A percentile compares a stretch with the other conserved stretches of the same genome.
Conservation (phyloP, 2,329 filamentous ascomycete genomes). For the Bretziella fagacearum region DNA sequence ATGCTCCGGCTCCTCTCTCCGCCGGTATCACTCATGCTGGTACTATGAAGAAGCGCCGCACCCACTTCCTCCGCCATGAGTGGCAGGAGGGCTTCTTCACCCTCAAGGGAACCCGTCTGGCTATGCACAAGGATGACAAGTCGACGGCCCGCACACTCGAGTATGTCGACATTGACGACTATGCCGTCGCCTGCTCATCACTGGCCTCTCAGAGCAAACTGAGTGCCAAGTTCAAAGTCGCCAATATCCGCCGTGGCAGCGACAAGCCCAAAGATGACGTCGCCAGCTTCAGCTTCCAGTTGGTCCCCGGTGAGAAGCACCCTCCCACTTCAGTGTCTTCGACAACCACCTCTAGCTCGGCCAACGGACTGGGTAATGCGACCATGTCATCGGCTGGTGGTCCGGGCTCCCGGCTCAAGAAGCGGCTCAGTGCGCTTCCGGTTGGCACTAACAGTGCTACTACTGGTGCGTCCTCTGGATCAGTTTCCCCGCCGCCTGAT, state of each 20-base stretch:
- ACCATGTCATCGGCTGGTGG: constrained; percentile 10
- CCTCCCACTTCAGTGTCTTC: background rate
- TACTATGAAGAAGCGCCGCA: constrained; percentile 89
- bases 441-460: constrained; percentile 33
- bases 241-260: constrained; percentile 41
- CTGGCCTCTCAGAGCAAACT: constrained; percentile 64
- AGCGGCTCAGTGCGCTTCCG: constrained; percentile 17
- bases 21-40: constrained; percentile 56
- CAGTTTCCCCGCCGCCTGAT: constrained; percentile 21
- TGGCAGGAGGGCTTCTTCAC: constrained; percentile 89
- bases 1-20: constrained; percentile 20
- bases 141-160: constrained; percentile 44
- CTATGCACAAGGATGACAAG: constrained; percentile 52
- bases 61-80: constrained; percentile 73
- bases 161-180: constrained; percentile 77
- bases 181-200: constrained; percentile 69
- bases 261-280: constrained; percentile 38
- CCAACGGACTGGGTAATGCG: constrained; percentile 7
- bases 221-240: constrained; percentile 69
- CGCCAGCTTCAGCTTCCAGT: constrained; percentile 67
- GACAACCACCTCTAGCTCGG: constrained; percentile 10
- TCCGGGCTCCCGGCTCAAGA: constrained; percentile 8
- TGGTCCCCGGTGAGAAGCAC: constrained; percentile 52
- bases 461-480: constrained; percentile 23
- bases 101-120: constrained; percentile 55